A percentile compares a stretch with the other conserved stretches of the same genome.
These are phyloP conservation scores for Inonotus hispidus DNA, from an alignment of 1,284 basidiomycete genomes.

Conservation along the genomic window DNA sequence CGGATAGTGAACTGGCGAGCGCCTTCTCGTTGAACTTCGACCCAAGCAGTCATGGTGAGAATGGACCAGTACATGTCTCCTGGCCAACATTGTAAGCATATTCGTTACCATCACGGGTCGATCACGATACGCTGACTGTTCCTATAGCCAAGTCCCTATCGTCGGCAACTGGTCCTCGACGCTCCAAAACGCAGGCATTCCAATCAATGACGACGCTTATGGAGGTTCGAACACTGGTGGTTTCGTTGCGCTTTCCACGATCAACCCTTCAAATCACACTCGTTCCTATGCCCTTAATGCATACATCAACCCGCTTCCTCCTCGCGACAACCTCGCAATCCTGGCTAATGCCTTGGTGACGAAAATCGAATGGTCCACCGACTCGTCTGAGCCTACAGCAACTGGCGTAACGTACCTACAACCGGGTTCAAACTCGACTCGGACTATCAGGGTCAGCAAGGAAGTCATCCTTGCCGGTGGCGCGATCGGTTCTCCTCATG, in stretches of 20 bases:
- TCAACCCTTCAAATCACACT: constrained; percentile 62
- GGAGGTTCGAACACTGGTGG: constrained; percentile 45
- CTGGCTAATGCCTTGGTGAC: constrained; percentile 53
- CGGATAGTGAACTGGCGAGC: constrained; percentile 31
- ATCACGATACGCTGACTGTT: not conserved
- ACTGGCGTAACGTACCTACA: constrained; percentile 52
- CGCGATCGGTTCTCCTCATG: constrained; percentile 56
- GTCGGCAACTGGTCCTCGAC: constrained; percentile 50
- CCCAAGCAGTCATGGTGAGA: constrained; percentile 36
- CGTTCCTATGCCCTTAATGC: constrained; percentile 64
- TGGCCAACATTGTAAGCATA: constrained; percentile 47
- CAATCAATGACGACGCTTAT: constrained; percentile 38
- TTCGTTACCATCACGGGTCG: not conserved
- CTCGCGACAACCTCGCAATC: constrained; percentile 59
- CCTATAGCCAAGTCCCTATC: constrained; percentile 38
- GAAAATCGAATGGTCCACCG: constrained; percentile 47
- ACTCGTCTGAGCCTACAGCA: constrained; percentile 40
- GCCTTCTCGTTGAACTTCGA: constrained; percentile 38
- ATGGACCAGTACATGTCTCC: constrained; percentile 42
- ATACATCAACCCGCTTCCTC: constrained; percentile 60
- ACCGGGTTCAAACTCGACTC: constrained; percentile 27
- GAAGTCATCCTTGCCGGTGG: constrained; percentile 37
- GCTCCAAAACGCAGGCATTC: constrained; percentile 40
- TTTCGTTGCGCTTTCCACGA: constrained; percentile 55
- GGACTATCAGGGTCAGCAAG: constrained; percentile 36